Percentiles rank a stretch among this genome's conserved stretches.
Evolutionary conservation across 2,329 filamentous ascomycete genomes (phyloP).

Genomic region (Botrytis squamosa): DNA sequence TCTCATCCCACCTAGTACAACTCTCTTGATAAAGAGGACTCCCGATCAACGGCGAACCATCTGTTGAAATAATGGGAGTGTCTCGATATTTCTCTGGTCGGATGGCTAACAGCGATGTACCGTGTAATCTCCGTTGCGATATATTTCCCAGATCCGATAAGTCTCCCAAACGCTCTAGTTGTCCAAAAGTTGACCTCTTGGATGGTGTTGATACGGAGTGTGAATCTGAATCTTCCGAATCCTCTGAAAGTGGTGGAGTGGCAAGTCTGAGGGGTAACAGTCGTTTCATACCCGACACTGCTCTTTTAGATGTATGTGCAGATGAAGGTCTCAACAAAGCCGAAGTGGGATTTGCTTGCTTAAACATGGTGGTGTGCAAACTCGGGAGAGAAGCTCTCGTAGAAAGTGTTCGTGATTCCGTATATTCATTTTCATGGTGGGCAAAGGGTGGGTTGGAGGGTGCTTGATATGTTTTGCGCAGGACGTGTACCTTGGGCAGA

Average conservation of each 20-base stretch:
- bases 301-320: conserved; percentile 23
- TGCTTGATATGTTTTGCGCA: conserved; percentile 25
- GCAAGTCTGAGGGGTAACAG: conserved; percentile 32
- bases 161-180: conserved; percentile 1
- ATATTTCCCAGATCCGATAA: not conserved
- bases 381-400: conserved; percentile 20
- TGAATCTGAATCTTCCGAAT: not conserved
- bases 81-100: conserved; percentile 29
- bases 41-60: conserved; percentile 27
- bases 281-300: conserved; percentile 34
- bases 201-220: conserved; percentile 8
- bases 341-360: conserved; percentile 3
- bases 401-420: conserved; percentile 16
- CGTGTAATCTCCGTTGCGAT: not conserved
- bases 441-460: conserved; percentile 16
- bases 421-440: conserved; percentile 12
- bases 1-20: conserved; percentile 22
- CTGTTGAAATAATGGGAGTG: conserved; percentile 30
- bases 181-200: conserved; percentile 20
- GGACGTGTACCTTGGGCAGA: conserved; percentile 20
- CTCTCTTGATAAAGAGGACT: conserved; percentile 26
- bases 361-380: conserved; percentile 21
- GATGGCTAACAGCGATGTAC: conserved; percentile 11
- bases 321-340: conserved; percentile 16
- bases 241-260: conserved; percentile 20